phyloP scores from a whole-genome alignment of 441 rosid species.

The Pelargonium citronellum region DNA sequence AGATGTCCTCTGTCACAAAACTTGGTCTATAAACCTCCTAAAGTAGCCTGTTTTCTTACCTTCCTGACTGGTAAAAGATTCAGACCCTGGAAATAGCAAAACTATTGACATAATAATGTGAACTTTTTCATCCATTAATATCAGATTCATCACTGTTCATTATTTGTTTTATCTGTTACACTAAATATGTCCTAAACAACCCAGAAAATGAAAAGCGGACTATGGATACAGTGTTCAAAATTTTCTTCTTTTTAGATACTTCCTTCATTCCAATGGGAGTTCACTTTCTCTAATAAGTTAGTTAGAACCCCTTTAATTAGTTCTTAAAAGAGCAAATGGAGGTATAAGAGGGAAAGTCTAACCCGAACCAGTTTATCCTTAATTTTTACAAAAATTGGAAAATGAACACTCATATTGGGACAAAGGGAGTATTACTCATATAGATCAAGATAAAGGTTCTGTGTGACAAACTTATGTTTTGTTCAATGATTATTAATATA shows the following conservation, averaged over 20 bases:
- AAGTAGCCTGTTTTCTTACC: background rate
- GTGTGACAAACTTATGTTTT: no score
- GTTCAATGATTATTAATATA: no score
- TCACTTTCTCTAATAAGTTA: no score
- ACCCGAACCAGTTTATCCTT: no score
- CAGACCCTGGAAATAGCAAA: background rate
- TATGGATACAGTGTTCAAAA: background rate
- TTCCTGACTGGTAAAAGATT: background rate
- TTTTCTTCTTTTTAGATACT: background rate
- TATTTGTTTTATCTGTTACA: background rate
- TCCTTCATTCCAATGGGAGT: no score
- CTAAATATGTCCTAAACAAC: background rate
- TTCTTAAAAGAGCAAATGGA: no score
- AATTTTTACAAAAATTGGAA: no score
- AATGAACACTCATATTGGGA: no score
- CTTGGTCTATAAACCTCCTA: background rate
- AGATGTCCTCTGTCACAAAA: background rate
- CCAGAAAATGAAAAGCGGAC: background rate
- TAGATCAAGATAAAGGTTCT: no score
- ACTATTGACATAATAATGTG: background rate
- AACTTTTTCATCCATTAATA: background rate
- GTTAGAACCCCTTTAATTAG: no score
- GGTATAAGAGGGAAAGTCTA: no score
- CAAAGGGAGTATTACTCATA: no score
- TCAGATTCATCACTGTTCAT: background rate